A percentile compares a stretch with the other conserved stretches of the same genome.
Conservation (phyloP, 495 filamentous ascomycete species). For the Hypoxylon perforatum region DNA sequence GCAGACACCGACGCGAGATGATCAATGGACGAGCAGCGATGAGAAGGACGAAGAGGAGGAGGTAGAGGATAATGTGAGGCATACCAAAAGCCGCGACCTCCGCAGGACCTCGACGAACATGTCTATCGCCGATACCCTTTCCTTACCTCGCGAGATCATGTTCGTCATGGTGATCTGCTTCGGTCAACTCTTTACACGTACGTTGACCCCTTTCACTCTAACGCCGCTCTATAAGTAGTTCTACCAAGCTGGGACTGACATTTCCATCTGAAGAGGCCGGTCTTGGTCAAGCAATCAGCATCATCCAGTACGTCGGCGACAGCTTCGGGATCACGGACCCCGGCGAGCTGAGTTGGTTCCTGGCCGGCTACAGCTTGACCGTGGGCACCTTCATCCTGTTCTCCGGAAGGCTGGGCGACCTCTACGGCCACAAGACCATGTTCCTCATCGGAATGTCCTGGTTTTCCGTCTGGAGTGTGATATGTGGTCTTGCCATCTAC, state of each 20-base stretch:
- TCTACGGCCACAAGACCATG: constrained; percentile 68
- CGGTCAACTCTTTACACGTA: constrained; percentile 55
- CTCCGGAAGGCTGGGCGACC: constrained; percentile 68
- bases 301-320: constrained; percentile 47
- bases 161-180: constrained; percentile 59
- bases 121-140: constrained; percentile 41
- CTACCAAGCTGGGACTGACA: constrained; percentile 1
- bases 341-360: constrained; percentile 62
- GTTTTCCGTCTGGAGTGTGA: constrained; percentile 68
- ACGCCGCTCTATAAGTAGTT: background rate
- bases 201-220: constrained; percentile 3
- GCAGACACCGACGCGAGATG: constrained; percentile 15
- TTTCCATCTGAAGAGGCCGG: constrained; percentile 32
- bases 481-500: constrained; percentile 52
- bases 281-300: constrained; percentile 45
- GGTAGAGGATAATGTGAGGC: background rate
- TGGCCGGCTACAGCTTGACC: constrained; percentile 68
- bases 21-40: constrained; percentile 25
- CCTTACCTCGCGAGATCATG: constrained; percentile 50
- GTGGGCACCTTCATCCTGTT: constrained; percentile 75
- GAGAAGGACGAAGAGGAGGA: constrained; percentile 24
- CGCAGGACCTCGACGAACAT: constrained; percentile 18
- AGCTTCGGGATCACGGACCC: constrained; percentile 39
- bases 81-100: constrained; percentile 4
- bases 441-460: constrained; percentile 67